Conservation (phyloP, 2,329 filamentous ascomycete genomes). For the Macrophomina pseudophaseolina region DNA sequence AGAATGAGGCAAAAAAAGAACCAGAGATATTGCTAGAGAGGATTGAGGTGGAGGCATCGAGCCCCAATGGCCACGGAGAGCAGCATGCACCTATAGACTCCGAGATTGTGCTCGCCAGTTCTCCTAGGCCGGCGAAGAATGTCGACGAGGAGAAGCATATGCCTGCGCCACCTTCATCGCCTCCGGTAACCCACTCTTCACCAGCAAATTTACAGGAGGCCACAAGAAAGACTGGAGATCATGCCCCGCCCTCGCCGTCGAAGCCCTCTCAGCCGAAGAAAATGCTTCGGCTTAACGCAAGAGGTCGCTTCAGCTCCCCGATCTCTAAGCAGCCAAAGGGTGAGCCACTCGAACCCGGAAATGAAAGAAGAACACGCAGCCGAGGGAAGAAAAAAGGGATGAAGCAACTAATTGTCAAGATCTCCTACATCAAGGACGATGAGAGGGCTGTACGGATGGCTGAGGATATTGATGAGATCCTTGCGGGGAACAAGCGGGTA, state of each 20-base stretch:
- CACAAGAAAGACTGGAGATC: neutral
- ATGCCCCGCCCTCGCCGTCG: neutral
- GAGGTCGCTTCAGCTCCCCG: conserved; percentile 54
- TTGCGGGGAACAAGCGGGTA: conserved; percentile 49
- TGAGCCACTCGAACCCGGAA: conserved; percentile 27
- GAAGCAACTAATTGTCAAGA: conserved; percentile 54
- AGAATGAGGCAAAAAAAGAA: conserved; percentile 33
- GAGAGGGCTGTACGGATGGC: conserved; percentile 58
- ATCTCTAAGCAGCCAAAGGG: conserved; percentile 38
- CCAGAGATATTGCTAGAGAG: neutral
- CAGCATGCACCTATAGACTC: neutral
- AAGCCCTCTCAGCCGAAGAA: conserved; percentile 38
- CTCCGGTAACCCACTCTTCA: neutral
- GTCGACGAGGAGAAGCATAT: neutral
- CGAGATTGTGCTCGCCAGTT: neutral
- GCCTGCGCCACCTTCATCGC: conserved; percentile 9
- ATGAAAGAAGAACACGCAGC: conserved; percentile 47
- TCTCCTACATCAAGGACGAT: conserved; percentile 64
- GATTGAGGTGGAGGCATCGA: conserved; percentile 12
- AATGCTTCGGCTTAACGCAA: conserved; percentile 48
- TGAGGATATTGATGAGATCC: conserved; percentile 66
- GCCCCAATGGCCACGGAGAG: neutral
- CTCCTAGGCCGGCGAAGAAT: neutral
- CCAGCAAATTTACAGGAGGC: neutral
- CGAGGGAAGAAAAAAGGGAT: conserved; percentile 34